Conservation (phyloP, 306 rosid genomes). For the Psophocarpus tetragonolobus region DNA sequence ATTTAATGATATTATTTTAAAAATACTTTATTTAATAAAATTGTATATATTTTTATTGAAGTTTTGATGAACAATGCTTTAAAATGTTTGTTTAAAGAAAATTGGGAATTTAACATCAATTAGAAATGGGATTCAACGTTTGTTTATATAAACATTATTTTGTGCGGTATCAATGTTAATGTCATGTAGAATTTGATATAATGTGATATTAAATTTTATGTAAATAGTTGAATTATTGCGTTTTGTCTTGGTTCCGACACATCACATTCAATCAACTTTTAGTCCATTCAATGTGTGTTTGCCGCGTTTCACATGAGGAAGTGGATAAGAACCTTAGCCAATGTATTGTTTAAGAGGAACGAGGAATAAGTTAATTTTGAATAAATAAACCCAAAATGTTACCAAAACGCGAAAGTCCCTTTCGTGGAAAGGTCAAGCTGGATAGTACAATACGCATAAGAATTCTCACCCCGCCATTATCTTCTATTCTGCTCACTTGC, state of each 20-base stretch:
- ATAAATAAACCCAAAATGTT: not conserved
- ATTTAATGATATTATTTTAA: no score
- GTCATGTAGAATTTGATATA: not conserved
- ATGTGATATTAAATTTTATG: not conserved
- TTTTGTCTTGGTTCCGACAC: conserved; percentile 16
- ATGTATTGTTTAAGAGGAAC: not conserved
- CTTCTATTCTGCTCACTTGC: not conserved
- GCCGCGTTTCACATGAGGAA: conserved; percentile 36
- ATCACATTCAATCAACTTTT: conserved; percentile 1
- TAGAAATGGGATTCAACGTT: no score
- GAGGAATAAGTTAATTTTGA: not conserved
- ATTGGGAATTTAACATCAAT: no score
- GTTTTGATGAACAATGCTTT: no score
- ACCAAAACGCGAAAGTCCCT: not conserved
- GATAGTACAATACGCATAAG: conserved; percentile 4
- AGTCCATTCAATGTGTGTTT: conserved; percentile 25
- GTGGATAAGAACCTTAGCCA: conserved; percentile 33
- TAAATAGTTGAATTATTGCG: not conserved
- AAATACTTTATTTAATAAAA: no score
- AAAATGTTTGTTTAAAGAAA: no score
- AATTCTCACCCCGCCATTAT: conserved; percentile 27
- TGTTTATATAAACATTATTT: not conserved
- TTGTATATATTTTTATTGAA: no score
- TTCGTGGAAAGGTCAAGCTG: conserved; percentile 10
- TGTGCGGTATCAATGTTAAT: not conserved